Conservation (phyloP, 805 yeast species). For the Cyberlindnera japonica region DNA sequence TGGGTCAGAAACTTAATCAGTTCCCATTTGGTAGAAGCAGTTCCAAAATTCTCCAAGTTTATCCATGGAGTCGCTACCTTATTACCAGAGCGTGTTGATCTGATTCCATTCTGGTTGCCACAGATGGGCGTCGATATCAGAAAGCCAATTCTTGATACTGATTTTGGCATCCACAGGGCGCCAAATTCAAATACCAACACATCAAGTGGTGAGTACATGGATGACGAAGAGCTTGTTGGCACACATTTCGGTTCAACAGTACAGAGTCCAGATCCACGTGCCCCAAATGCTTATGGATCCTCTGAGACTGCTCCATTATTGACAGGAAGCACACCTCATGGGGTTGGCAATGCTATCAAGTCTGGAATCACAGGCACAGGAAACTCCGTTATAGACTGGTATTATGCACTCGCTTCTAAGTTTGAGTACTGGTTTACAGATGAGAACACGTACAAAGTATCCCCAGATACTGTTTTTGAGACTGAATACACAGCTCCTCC, state of each 20-base stretch:
- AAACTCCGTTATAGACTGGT: slow-evolving; percentile 20
- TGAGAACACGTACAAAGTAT: slow-evolving; percentile 50
- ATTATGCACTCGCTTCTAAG: slow-evolving; percentile 21
- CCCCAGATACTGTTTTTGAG: slow-evolving; percentile 62
- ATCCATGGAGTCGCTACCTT: slow-evolving; percentile 96
- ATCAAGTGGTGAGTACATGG: slow-evolving; percentile 55
- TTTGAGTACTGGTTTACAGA: slow-evolving; percentile 48
- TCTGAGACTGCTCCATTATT: slow-evolving; percentile 33
- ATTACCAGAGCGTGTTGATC: slow-evolving; percentile 74
- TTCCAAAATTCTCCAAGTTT: slow-evolving; percentile 95
- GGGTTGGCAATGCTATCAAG: slow-evolving; percentile 9
- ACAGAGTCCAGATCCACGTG: slow-evolving; percentile 12
- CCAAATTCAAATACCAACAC: slow-evolving; percentile 28
- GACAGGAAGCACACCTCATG: slow-evolving; percentile 13
- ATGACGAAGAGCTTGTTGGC: slow-evolving; percentile 64
- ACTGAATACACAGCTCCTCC: slow-evolving; percentile 66
- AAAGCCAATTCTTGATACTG: slow-evolving; percentile 57
- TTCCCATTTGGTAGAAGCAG: slow-evolving; percentile 94
- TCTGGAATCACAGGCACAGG: slow-evolving; percentile 9
- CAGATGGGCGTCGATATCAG: slow-evolving; percentile 96
- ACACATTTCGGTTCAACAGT: slow-evolving; percentile 40
- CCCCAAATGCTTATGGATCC: slow-evolving; percentile 13
- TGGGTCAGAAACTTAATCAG: slow-evolving; percentile 94
- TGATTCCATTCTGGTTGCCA: slow-evolving; percentile 96
- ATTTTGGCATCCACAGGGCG: slow-evolving; percentile 30